Evolutionary conservation across 2,329 filamentous ascomycete species (phyloP).

Genomic region (Seiridium unicorne): DNA sequence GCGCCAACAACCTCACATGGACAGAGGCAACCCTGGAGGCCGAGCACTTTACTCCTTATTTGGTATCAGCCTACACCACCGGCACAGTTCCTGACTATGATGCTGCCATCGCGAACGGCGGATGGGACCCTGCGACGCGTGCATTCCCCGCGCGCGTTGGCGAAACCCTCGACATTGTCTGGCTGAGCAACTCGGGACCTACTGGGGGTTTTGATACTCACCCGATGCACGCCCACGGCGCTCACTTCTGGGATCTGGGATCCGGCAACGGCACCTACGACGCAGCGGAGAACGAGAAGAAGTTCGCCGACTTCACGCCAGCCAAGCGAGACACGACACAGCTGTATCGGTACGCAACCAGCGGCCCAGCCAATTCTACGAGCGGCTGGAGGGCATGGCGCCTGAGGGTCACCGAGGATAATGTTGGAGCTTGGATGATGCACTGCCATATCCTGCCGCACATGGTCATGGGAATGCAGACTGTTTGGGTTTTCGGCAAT

Average conservation of each 20-base stretch:
- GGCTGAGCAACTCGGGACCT: slow-evolving; percentile 37
- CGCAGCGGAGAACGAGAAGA: slow-evolving; percentile 43
- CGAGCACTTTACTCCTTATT: slow-evolving; percentile 37
- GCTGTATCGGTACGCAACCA: slow-evolving; percentile 50
- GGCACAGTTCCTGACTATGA: slow-evolving; percentile 52
- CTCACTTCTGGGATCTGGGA: slow-evolving; percentile 53
- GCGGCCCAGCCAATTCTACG: slow-evolving; percentile 35
- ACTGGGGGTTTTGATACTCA: slow-evolving; percentile 43
- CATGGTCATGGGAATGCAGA: slow-evolving; percentile 55
- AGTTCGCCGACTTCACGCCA: slow-evolving; percentile 32
- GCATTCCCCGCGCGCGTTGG: slow-evolving; percentile 53
- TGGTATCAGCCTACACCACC: slow-evolving; percentile 51
- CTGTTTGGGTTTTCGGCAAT: slow-evolving; percentile 38
- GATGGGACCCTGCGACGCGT: slow-evolving; percentile 50
- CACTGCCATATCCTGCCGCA: slow-evolving; percentile 60
- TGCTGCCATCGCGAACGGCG: slow-evolving; percentile 44
- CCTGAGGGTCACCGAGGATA: slow-evolving; percentile 37
- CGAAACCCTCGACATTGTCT: slow-evolving; percentile 55
- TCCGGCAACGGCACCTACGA: slow-evolving; percentile 53
- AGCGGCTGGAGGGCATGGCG: slow-evolving; percentile 63
- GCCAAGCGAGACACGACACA: slow-evolving; percentile 48
- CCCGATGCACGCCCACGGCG: slow-evolving; percentile 55
- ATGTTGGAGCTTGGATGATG: slow-evolving; percentile 61
- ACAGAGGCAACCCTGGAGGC: slow-evolving; percentile 29
- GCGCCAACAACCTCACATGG: slow-evolving; percentile 44